These are phyloP conservation scores for Penicillium sumatraense DNA, from an alignment of 2,329 filamentous ascomycete species.

Conservation along the genomic window DNA sequence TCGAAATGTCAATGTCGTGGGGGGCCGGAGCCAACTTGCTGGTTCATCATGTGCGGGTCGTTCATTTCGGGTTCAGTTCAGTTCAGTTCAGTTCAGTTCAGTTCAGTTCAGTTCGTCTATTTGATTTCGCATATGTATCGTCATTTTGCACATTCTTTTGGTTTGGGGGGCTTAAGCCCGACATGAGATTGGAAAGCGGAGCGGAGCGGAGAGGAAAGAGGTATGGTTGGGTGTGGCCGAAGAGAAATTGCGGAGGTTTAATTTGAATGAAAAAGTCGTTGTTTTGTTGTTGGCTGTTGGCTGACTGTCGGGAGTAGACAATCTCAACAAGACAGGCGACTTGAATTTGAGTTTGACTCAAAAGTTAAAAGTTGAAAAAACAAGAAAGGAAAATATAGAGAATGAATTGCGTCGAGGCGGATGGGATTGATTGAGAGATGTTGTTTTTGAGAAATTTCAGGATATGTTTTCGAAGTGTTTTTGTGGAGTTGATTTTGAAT, in stretches of 20 bases:
- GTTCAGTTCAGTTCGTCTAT: slow-evolving; percentile 34
- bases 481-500: not conserved
- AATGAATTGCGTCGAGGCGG: slow-evolving; percentile 17
- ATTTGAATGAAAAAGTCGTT: slow-evolving; percentile 7
- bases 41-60: slow-evolving; percentile 29
- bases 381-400: slow-evolving; percentile 22
- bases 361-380: too few species aligned
- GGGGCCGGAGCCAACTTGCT: slow-evolving; percentile 26
- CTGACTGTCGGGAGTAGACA: too few species aligned
- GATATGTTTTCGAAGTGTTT: slow-evolving; percentile 1
- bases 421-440: slow-evolving; percentile 15
- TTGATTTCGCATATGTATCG: slow-evolving; percentile 28
- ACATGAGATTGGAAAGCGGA: slow-evolving; percentile 11
- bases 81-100: slow-evolving; percentile 32
- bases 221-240: slow-evolving; percentile 17
- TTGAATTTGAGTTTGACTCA: too few species aligned
- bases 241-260: slow-evolving; percentile 16
- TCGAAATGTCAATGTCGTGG: slow-evolving; percentile 25
- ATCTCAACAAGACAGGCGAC: too few species aligned
- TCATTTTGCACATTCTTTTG: slow-evolving; percentile 28
- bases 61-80: slow-evolving; percentile 33
- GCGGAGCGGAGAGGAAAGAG: not conserved
- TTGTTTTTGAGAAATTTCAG: slow-evolving; percentile 8
- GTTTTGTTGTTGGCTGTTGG: too few species aligned
- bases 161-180: slow-evolving; percentile 13